A percentile compares a stretch with the other conserved stretches of the same genome.
These are phyloP conservation scores for Cyclocybe aegerita DNA, from an alignment of 768 basidiomycete species.

Conservation along the genomic window DNA sequence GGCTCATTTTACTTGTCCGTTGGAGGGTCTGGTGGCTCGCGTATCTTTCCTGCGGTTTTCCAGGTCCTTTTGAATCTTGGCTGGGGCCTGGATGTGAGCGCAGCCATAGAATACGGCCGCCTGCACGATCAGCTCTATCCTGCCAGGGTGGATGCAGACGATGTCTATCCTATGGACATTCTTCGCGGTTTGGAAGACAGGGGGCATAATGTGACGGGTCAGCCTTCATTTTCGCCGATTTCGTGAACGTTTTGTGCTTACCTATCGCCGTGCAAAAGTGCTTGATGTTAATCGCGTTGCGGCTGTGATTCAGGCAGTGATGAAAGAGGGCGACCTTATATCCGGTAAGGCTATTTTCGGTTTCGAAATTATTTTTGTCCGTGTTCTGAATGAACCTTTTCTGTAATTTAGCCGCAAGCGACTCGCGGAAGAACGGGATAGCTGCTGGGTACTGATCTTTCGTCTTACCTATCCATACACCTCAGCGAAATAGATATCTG, in stretches of 20 bases:
- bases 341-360: constrained; percentile 49
- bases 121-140: constrained; percentile 90
- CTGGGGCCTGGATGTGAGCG: constrained; percentile 77
- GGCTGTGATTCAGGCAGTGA: constrained; percentile 72
- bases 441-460: constrained; percentile 68
- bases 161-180: constrained; percentile 54
- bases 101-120: constrained; percentile 82
- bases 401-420: constrained; percentile 68
- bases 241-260: constrained; percentile 1
- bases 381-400: not conserved
- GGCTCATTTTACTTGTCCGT: constrained; percentile 72
- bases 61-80: constrained; percentile 80
- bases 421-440: constrained; percentile 91
- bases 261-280: constrained; percentile 32
- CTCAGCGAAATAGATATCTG: not conserved
- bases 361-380: constrained; percentile 1
- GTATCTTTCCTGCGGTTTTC: constrained; percentile 78
- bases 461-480: not conserved
- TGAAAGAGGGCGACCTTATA: constrained; percentile 50
- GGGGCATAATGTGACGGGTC: constrained; percentile 76
- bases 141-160: constrained; percentile 54
- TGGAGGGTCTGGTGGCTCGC: constrained; percentile 87
- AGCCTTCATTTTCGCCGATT: constrained; percentile 14
- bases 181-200: constrained; percentile 52
- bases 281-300: constrained; percentile 69